These are phyloP conservation scores for Penicillium olsonii DNA, from an alignment of 2,329 filamentous ascomycete genomes.

Conservation along the genomic window DNA sequence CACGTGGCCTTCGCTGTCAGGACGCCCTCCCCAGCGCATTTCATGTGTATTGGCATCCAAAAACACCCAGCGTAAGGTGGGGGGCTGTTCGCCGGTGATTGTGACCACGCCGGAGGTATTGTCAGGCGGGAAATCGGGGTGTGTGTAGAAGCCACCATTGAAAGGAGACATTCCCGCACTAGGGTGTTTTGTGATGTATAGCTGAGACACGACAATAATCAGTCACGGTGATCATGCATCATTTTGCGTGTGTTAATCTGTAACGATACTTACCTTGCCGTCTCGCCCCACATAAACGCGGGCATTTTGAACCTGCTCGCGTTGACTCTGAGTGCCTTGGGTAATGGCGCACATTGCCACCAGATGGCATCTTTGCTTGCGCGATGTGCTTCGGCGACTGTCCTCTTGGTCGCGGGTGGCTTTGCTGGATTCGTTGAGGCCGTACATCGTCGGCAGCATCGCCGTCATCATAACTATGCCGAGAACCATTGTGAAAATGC, in stretches of 20 bases:
- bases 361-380: slow-evolving; percentile 25
- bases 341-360: slow-evolving; percentile 22
- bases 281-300: slow-evolving; percentile 22
- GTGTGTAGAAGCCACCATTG: slow-evolving; percentile 27
- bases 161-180: slow-evolving; percentile 19
- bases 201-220: slow-evolving; percentile 7
- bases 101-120: slow-evolving; percentile 28
- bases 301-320: slow-evolving; percentile 25
- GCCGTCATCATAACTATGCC: slow-evolving; percentile 26
- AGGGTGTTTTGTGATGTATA: slow-evolving; percentile 25
- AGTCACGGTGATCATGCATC: neutral
- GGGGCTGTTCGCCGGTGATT: slow-evolving; percentile 25
- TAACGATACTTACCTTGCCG: slow-evolving; percentile 20
- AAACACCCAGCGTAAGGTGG: slow-evolving; percentile 28
- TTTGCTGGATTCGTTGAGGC: slow-evolving; percentile 27
- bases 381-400: slow-evolving; percentile 15
- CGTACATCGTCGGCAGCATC: slow-evolving; percentile 30
- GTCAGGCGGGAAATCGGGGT: slow-evolving; percentile 25
- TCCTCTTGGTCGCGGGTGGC: slow-evolving; percentile 23
- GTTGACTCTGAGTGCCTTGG: slow-evolving; percentile 22
- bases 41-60: slow-evolving; percentile 26
- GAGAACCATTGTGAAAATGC: slow-evolving; percentile 22
- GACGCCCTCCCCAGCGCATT: slow-evolving; percentile 27
- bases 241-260: neutral
- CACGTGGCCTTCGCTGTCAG: slow-evolving; percentile 23